phyloP scores from a whole-genome alignment of 2,329 filamentous ascomycete genomes.

The Diaporthe sp. region DNA sequence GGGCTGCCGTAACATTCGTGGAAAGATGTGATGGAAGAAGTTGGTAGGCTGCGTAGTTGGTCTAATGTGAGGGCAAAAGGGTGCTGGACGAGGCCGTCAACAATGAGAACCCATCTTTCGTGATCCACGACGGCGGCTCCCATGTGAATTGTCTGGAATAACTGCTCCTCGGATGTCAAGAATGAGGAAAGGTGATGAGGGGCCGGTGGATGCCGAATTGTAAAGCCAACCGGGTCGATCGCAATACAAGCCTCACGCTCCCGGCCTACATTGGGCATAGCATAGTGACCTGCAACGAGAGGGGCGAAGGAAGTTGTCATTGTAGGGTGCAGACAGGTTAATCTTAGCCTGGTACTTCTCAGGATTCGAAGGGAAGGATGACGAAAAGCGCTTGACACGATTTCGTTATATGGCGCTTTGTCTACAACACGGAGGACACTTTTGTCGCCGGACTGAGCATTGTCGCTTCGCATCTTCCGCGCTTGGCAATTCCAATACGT shows the following conservation, averaged over 20 bases:
- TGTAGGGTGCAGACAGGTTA: too few relatives aligned
- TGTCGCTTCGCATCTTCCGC: too few relatives aligned
- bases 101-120: not conserved
- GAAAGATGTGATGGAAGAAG: not conserved
- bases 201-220: not conserved
- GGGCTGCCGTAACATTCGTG: not conserved
- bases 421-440: too few relatives aligned
- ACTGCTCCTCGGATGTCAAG: not conserved
- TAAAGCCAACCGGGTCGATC: not conserved
- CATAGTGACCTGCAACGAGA: too few relatives aligned
- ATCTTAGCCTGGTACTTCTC: too few relatives aligned
- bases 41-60: not conserved
- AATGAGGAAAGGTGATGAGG: not conserved
- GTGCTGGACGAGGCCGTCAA: not conserved
- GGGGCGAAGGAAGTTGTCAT: too few relatives aligned
- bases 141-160: not conserved
- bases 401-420: too few relatives aligned
- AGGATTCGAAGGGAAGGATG: too few relatives aligned
- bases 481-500: too few relatives aligned
- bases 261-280: too few relatives aligned
- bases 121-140: not conserved
- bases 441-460: too few relatives aligned
- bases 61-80: not conserved
- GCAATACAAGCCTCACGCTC: not conserved
- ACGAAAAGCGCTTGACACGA: too few relatives aligned